A percentile compares a stretch with the other conserved stretches of the same genome.
phyloP scores from a whole-genome alignment of 495 filamentous ascomycete species.

The Talaromyces trachyspermus region DNA sequence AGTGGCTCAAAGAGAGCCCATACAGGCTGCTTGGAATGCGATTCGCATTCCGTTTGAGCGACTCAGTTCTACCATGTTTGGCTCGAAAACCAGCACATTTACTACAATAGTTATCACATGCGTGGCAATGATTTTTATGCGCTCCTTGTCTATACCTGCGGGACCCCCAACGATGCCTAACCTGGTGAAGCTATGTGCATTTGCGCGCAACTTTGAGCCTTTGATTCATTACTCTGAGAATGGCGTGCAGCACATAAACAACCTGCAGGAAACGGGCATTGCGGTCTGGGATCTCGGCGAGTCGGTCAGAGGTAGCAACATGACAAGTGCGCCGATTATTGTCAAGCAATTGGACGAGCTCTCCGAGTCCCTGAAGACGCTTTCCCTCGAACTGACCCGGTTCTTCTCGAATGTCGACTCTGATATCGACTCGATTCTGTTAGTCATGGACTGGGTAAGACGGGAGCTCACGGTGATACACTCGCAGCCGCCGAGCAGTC shows the following conservation, averaged over 20 bases:
- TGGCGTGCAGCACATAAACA: constrained; percentile 72
- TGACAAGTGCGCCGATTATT: constrained; percentile 80
- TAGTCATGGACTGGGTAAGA: constrained; percentile 92
- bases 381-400: constrained; percentile 72
- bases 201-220: constrained; percentile 84
- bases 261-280: constrained; percentile 79
- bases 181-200: constrained; percentile 78
- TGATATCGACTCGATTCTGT: constrained; percentile 82
- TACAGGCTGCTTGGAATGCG: constrained; percentile 64
- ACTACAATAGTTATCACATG: constrained; percentile 50
- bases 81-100: constrained; percentile 61
- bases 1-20: constrained; percentile 79
- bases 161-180: constrained; percentile 67
- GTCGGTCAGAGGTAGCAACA: constrained; percentile 77
- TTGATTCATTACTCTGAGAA: constrained; percentile 89
- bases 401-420: constrained; percentile 91
- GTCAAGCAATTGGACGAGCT: constrained; percentile 76
- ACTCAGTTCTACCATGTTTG: constrained; percentile 24
- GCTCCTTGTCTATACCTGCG: constrained; percentile 60
- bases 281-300: constrained; percentile 91
- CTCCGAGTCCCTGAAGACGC: constrained; percentile 70
- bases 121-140: constrained; percentile 51
- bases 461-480: constrained; percentile 62
- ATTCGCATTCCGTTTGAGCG: constrained; percentile 47
- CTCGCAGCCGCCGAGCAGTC: constrained; percentile 42